Base-by-base conservation (phyloP, 495 filamentous ascomycete genomes). In the Daldinia loculata region DNA sequence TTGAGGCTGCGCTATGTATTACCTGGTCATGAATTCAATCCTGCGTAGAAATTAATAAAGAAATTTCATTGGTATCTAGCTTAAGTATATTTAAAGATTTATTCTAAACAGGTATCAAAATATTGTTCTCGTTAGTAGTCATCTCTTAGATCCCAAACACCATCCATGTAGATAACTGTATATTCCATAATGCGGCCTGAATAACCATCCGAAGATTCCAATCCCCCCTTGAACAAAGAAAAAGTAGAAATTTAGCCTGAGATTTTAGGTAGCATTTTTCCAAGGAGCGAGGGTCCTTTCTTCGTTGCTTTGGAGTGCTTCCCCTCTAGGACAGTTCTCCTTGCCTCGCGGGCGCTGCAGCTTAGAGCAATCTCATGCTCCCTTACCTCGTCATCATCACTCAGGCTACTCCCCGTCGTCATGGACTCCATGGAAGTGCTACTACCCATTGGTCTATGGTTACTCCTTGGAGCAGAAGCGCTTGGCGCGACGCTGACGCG, bases 321-420 rank as follows among this genome's bases (percentile, higher is more conserved):
- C 36, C 26, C 48, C 39, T 61, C 58, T 11, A 38, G 9, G 12
- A 39, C 4, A 6, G 30, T 39, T 53, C 48, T 12, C 9, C 19
- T 66, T n/a, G 8, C 12, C 19, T n/a, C 36, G 0, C 30, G 32
- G n/a, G 43, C 17, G 26, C 22, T 24, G 17, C n/a, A 22, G 17
- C 17, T 32, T 19, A 45, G 39, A 24, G 50, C 34, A 11, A 51
- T 48, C 3, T 51, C 57, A 2, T 75, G 72, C 32, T 76, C 74
- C 36, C 67, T 74, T 4, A 43, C 55, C 12, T 73, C 70, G 2
- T 67, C 76, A 41, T 76, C 72, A 1, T 71, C 79, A 55, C 70
- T 75, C 24, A 71, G 71, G 32, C 73, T 80, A 52, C 74, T 76
- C 2, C 78, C 78, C 41, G 75, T 73, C 8, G 78, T 80, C 74